Conservation (phyloP, 148 eudicot genomes). For the Rhododendron molle region DNA sequence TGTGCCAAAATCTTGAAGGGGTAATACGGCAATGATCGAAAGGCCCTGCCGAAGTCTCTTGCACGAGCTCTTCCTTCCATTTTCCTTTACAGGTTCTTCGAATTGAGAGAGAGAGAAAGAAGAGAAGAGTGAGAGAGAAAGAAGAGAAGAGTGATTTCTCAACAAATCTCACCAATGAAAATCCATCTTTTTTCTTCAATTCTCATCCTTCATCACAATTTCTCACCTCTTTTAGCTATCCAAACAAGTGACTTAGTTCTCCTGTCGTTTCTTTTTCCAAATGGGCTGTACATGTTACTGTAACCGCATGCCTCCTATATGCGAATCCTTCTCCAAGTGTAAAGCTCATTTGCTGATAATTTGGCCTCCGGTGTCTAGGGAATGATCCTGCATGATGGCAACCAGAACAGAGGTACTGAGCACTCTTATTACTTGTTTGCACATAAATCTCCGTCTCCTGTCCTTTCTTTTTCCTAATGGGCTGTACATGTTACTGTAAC, state of each 20-base stretch:
- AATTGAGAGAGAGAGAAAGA: not conserved
- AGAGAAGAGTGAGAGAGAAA: not conserved
- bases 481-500: not conserved
- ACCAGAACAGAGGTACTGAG: not conserved
- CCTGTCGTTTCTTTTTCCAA: not conserved
- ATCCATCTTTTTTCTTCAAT: not conserved
- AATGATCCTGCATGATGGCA: not conserved
- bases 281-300: not conserved
- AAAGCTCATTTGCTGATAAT: not conserved
- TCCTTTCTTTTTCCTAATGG: not conserved
- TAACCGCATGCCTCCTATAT: not conserved
- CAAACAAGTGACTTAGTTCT: not conserved
- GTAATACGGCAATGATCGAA: not conserved
- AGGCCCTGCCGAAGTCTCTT: not conserved
- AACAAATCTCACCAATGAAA: not conserved
- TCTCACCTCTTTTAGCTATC: not conserved
- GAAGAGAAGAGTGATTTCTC: not conserved
- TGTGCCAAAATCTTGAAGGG: not conserved
- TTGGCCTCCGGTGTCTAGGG: conserved; percentile 16
- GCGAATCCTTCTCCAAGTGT: not conserved
- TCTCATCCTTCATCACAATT: not conserved
- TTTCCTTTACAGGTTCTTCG: not conserved
- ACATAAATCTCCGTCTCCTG: not conserved
- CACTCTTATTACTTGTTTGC: not conserved
- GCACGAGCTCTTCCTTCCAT: not conserved